Evolutionary conservation across 192 early-diverging fungal genomes (phyloP).

Genomic region (Coemansia sp.): DNA sequence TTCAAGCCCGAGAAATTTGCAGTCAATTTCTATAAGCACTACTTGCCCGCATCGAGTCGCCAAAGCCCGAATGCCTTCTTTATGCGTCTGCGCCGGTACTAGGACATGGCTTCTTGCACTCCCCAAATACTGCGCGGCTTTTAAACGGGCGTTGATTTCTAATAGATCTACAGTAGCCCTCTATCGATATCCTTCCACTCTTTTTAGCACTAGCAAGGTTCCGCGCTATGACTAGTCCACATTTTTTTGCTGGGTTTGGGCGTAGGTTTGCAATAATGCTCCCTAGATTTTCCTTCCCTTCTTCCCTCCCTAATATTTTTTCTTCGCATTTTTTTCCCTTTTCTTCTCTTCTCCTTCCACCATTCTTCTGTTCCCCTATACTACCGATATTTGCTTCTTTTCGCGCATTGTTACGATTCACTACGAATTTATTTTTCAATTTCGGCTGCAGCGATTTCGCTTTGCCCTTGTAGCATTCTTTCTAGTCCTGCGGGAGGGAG

Average conservation of each 20-base stretch:
- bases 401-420: neutral
- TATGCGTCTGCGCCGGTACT: slow-evolving; percentile 70
- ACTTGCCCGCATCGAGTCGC: slow-evolving; percentile 68
- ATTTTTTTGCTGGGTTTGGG: neutral
- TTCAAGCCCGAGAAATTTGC: slow-evolving; percentile 94
- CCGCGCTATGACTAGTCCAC: neutral
- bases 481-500: neutral
- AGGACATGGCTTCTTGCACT: neutral
- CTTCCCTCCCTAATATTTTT: neutral
- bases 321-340: neutral
- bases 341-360: slow-evolving; percentile 1
- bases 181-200: neutral
- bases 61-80: slow-evolving; percentile 88
- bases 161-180: neutral
- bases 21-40: slow-evolving; percentile 88
- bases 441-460: neutral
- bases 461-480: neutral
- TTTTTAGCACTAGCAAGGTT: neutral
- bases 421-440: neutral
- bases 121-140: neutral
- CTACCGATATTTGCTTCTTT: neutral
- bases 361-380: neutral
- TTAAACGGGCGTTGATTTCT: neutral
- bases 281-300: neutral
- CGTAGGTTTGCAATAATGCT: neutral